Conservation (phyloP, 164 flowering plant genomes). For the Brasenia schreberi region DNA sequence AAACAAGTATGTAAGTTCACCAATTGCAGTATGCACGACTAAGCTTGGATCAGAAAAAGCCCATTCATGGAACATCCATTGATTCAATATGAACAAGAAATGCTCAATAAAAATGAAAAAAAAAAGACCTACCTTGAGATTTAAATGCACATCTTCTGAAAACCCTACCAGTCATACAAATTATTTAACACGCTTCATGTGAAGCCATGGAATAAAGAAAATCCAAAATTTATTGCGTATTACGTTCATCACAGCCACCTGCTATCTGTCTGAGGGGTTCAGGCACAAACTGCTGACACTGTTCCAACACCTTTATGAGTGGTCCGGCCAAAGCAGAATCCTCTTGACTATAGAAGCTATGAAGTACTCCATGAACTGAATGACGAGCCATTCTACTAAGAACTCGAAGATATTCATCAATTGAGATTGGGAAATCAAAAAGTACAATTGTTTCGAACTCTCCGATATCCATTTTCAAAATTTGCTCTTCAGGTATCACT, state of each 20-base stretch:
- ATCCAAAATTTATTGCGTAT: too few relatives aligned
- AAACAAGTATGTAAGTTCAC: too few relatives aligned
- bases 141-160: too few relatives aligned
- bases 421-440: slow-evolving; percentile 11
- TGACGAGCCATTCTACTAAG: slow-evolving; percentile 33
- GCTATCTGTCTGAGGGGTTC: slow-evolving; percentile 14
- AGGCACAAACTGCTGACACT: slow-evolving; percentile 33
- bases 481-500: slow-evolving; percentile 15
- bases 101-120: too few relatives aligned
- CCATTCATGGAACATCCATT: too few relatives aligned
- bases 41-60: too few relatives aligned
- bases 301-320: slow-evolving; percentile 23
- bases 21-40: too few relatives aligned
- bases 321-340: slow-evolving; percentile 20
- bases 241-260: not conserved
- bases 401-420: slow-evolving; percentile 19
- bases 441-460: slow-evolving; percentile 21
- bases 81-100: too few relatives aligned
- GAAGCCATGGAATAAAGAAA: too few relatives aligned
- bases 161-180: too few relatives aligned
- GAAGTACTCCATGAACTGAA: slow-evolving; percentile 20
- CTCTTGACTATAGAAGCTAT: slow-evolving; percentile 18
- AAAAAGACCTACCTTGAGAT: too few relatives aligned
- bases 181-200: not conserved
- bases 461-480: slow-evolving; percentile 10